phyloP scores from a whole-genome alignment of 306 rosid species.

The Sesbania bispinosa region DNA sequence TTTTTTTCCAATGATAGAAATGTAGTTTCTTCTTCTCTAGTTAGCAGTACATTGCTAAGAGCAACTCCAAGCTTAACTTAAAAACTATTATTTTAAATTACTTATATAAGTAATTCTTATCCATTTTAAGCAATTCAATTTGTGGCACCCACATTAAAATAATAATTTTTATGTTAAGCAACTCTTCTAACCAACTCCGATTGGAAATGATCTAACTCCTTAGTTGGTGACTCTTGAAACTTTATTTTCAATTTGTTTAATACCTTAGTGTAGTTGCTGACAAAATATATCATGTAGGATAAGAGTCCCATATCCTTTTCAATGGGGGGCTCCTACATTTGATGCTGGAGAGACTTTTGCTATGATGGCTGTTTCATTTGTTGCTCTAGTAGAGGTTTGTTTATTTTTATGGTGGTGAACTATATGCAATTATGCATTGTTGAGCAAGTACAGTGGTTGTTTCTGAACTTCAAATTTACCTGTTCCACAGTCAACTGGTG shows the following conservation, averaged over 20 bases:
- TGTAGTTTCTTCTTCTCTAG: background rate
- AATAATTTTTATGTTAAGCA: no score
- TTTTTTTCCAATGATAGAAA: background rate
- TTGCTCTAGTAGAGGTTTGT: slow-evolving; percentile 85
- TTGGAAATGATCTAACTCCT: no score
- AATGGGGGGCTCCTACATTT: slow-evolving; percentile 98
- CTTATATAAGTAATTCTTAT: no score
- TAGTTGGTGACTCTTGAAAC: background rate
- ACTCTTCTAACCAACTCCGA: no score
- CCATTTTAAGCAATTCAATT: no score
- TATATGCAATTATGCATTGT: background rate
- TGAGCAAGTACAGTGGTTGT: background rate
- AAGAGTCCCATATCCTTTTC: slow-evolving; percentile 92
- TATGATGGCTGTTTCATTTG: slow-evolving; percentile 94
- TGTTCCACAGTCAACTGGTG: slow-evolving; percentile 78
- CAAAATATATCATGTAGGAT: slow-evolving; percentile 48
- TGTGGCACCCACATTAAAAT: no score
- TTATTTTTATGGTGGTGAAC: background rate
- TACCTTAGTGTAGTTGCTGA: background rate
- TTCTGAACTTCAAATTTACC: background rate
- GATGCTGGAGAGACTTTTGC: slow-evolving; percentile 98
- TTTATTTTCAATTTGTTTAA: background rate
- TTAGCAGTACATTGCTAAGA: background rate
- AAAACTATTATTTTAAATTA: no score
- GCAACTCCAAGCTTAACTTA: no score